Percentiles rank a stretch among this genome's conserved stretches.
Evolutionary conservation across 2,329 filamentous ascomycete species (phyloP).

Genomic region (Didymella pinodella): DNA sequence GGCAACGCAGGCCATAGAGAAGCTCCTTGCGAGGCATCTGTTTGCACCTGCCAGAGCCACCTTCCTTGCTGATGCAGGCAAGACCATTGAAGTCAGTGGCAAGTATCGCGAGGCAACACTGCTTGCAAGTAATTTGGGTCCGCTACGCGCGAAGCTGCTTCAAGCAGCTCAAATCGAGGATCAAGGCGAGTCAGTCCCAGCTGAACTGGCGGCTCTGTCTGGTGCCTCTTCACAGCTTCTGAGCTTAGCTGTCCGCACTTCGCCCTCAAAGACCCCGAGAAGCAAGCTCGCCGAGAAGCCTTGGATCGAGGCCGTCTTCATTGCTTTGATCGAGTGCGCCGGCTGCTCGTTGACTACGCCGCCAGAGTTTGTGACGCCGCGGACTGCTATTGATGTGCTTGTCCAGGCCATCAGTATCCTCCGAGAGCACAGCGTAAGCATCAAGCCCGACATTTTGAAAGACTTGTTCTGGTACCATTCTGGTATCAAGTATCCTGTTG

Average conservation of each 20-base stretch:
- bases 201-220: conserved; percentile 34
- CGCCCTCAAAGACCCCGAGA: conserved; percentile 51
- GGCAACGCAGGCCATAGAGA: conserved; percentile 41
- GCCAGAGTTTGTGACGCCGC: conserved; percentile 31
- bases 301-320: conserved; percentile 56
- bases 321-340: conserved; percentile 47
- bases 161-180: conserved; percentile 46
- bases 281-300: conserved; percentile 52
- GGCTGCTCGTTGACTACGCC: conserved; percentile 39
- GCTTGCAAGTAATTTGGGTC: conserved; percentile 34
- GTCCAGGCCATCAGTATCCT: conserved; percentile 39
- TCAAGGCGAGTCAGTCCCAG: conserved; percentile 32
- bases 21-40: conserved; percentile 53
- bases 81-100: conserved; percentile 6
- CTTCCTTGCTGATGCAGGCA: conserved; percentile 43
- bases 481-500: conserved; percentile 39
- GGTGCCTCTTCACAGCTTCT: conserved; percentile 47
- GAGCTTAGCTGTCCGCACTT: conserved; percentile 53
- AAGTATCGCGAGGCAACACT: conserved; percentile 23
- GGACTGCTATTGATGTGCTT: conserved; percentile 35
- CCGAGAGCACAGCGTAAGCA: conserved; percentile 31
- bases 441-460: conserved; percentile 40
- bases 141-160: conserved; percentile 42
- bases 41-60: conserved; percentile 51
- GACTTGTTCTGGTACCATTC: conserved; percentile 49